Percentiles rank a stretch among this genome's conserved stretches.
Conservation (phyloP, 495 filamentous ascomycete species). For the Neurospora terricola region DNA sequence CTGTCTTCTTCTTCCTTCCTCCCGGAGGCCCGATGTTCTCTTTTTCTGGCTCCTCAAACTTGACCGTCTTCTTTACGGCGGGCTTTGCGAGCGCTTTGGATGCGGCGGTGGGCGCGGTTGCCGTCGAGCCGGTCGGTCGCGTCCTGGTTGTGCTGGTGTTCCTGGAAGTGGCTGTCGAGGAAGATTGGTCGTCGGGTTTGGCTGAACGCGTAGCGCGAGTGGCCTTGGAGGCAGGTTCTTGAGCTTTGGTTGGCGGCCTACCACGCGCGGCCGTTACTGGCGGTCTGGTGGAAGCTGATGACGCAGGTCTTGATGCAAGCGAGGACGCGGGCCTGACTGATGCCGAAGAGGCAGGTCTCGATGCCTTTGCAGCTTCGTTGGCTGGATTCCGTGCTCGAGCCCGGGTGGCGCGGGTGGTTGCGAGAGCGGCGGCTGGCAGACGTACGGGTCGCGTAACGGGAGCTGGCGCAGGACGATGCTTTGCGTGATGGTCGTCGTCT, state of each 20-base stretch:
- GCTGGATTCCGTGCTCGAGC: slow-evolving; percentile 35
- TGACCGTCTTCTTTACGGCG: slow-evolving; percentile 42
- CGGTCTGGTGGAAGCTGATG: background rate
- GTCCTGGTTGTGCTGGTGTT: background rate
- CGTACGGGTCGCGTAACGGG: slow-evolving; percentile 14
- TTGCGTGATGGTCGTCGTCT: slow-evolving; percentile 28
- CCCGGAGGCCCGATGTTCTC: slow-evolving; percentile 37
- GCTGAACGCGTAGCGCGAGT: slow-evolving; percentile 11
- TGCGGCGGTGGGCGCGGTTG: slow-evolving; percentile 15
- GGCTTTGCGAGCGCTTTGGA: slow-evolving; percentile 26
- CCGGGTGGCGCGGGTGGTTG: slow-evolving; percentile 30
- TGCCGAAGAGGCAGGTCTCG: background rate
- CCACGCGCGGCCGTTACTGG: slow-evolving; percentile 26
- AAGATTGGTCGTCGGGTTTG: background rate
- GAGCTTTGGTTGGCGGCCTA: slow-evolving; percentile 32
- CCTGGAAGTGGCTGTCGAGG: background rate
- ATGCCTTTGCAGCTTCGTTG: slow-evolving; percentile 1
- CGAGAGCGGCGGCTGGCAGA: slow-evolving; percentile 12
- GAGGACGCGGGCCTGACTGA: background rate
- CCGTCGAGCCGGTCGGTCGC: background rate
- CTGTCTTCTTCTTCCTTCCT: slow-evolving; percentile 18
- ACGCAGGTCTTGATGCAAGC: background rate
- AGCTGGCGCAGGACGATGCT: slow-evolving; percentile 3
- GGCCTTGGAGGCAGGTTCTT: slow-evolving; percentile 13
- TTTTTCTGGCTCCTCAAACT: slow-evolving; percentile 48